Evolutionary conservation across 371 early-diverging fungal genomes (phyloP), one percentile per base, ranked within the genome.

Genomic region (Capniomyces stellatus): DNA sequence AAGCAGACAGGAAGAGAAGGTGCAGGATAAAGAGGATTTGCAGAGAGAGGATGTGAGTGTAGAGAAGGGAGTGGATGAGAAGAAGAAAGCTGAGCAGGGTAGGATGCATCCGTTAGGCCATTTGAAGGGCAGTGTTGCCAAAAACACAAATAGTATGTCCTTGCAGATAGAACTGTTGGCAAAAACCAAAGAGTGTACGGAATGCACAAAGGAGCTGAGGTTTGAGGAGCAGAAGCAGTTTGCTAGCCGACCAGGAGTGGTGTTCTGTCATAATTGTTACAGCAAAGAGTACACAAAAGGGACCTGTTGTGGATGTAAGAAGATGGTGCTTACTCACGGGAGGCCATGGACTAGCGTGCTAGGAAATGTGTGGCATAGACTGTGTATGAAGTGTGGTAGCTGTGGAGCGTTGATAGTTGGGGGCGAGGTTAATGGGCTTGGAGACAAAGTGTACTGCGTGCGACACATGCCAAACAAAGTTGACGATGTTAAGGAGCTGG

Each of bases 281-380:
- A 69, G 60, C 50, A 55, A 69, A 12, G 62, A 64, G 46, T 69
- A 64, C 54, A 67, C 62, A 54, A 63, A 62, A 28, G 70, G 70
- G 3, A 51, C 58, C 47, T 69, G 70, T 48, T 52, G 55, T 6
- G 56, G 60, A 4, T 69, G 70, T 58, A 43, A 52, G 30, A 62
- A 60, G 23, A 58, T 67, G 1, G 70, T 69, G 52, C 56, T 69
- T 29, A 69, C 69, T 1, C 59, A 64, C 29, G 70, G 70, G n/a
- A 55, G 70, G 3, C 69, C 69, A 15, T 69, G 70, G 70, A 60
- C 62, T 52, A 62, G 64, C 56, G 49, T 58, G 50, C 59, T 60
- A 30, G 64, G 57, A 41, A 46, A 43, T 2, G 62, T 65, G 18
- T 69, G 67, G 66, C 70, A 69, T 50, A 69, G 68, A 54, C 63